Evolutionary conservation across 768 basidiomycete species (phyloP).

Genomic region (Trametopsis cervina): DNA sequence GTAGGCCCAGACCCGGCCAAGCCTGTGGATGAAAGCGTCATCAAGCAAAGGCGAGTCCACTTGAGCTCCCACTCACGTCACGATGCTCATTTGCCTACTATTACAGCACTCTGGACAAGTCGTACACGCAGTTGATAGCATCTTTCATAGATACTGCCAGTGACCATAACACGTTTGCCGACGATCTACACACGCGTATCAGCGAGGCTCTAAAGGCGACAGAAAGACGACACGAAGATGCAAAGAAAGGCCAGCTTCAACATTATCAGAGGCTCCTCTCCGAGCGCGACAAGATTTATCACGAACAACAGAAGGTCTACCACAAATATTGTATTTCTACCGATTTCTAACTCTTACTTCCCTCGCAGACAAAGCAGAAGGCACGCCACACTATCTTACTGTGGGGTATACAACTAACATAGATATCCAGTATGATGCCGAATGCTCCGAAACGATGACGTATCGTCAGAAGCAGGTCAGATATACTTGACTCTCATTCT

Average conservation of each 20-base stretch:
- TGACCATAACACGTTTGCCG: constrained; percentile 64
- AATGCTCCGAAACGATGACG: constrained; percentile 65
- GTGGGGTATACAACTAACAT: too few species aligned
- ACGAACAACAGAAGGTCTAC: constrained; percentile 63
- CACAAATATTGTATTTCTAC: too few species aligned
- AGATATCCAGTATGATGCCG: constrained; percentile 61
- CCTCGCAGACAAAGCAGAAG: constrained; percentile 54
- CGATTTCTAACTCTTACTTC: not conserved
- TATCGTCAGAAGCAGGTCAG: constrained; percentile 75
- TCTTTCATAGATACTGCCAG: constrained; percentile 56
- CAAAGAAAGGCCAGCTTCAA: constrained; percentile 67
- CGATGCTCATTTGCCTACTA: constrained; percentile 1
- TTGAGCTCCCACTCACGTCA: not conserved
- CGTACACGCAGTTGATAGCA: constrained; percentile 59
- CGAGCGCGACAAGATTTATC: constrained; percentile 63
- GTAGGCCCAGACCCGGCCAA: constrained; percentile 67
- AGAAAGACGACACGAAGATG: constrained; percentile 56
- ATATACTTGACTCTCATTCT: constrained; percentile 10
- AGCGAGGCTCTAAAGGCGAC: constrained; percentile 55
- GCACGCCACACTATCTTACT: constrained; percentile 31
- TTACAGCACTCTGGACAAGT: constrained; percentile 62
- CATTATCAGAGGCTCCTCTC: constrained; percentile 66
- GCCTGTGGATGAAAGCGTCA: constrained; percentile 41
- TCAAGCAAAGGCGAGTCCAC: constrained; percentile 47
- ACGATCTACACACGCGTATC: constrained; percentile 50